Conservation (phyloP, 2,329 filamentous ascomycete genomes). For the Eutypa lata region DNA sequence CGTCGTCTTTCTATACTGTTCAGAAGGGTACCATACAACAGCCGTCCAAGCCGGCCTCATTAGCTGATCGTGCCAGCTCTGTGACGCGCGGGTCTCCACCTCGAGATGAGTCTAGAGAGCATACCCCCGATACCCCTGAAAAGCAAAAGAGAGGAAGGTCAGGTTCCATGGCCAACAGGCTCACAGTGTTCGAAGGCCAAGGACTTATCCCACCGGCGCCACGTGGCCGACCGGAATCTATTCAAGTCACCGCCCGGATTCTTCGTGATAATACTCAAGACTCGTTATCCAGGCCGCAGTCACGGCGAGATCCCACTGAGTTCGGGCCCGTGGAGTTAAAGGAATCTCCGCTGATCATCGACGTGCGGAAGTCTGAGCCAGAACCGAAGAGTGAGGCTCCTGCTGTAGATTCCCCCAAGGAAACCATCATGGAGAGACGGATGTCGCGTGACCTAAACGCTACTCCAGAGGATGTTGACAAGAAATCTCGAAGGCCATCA, state of each 20-base stretch:
- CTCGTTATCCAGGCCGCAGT: constrained; percentile 38
- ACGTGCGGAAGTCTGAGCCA: constrained; percentile 45
- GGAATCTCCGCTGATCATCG: constrained; percentile 57
- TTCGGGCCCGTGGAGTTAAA: constrained; percentile 50
- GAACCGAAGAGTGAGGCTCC: constrained; percentile 24
- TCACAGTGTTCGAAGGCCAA: constrained; percentile 52
- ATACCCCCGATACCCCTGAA: constrained; percentile 15
- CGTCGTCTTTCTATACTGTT: constrained; percentile 43
- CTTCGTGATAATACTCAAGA: constrained; percentile 60
- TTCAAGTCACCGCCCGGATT: constrained; percentile 86
- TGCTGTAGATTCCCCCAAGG: constrained; percentile 31
- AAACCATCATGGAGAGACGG: constrained; percentile 47
- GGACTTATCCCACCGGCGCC: constrained; percentile 33
- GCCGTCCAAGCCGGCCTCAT: constrained; percentile 30
- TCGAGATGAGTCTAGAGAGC: constrained; percentile 24
- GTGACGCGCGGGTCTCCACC: constrained; percentile 22
- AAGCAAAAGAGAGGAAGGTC: constrained; percentile 41
- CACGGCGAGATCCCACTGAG: constrained; percentile 39
- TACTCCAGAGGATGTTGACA: constrained; percentile 30
- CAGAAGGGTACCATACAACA: constrained; percentile 33
- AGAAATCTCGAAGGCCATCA: constrained; percentile 52
- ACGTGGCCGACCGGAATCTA: constrained; percentile 64
- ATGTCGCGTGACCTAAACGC: constrained; percentile 40
- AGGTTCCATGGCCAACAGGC: constrained; percentile 51
- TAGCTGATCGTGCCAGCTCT: constrained; percentile 33